phyloP scores from a whole-genome alignment of 176 grass and related monocot species.

The Alloteropsis semialata region DNA sequence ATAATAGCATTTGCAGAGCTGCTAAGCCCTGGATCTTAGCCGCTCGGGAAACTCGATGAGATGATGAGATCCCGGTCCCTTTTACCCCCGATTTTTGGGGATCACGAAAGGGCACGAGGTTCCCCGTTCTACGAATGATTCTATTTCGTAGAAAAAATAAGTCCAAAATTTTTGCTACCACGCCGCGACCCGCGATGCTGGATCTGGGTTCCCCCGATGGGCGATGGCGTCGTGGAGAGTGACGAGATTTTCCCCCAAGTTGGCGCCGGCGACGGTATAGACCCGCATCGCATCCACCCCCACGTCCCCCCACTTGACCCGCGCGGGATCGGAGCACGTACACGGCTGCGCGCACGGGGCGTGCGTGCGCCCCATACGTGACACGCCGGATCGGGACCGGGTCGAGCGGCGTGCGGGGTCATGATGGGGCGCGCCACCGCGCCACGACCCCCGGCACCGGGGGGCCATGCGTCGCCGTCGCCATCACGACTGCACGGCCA shows the following conservation, averaged over 20 bases:
- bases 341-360: not conserved
- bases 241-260: not conserved
- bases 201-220: not conserved
- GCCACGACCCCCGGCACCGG: not conserved
- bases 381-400: not conserved
- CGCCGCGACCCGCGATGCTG: not conserved
- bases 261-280: not conserved
- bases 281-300: not conserved
- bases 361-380: constrained; percentile 8
- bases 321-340: not conserved
- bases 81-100: not conserved
- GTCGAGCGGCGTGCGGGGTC: not conserved
- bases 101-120: not conserved
- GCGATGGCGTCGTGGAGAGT: not conserved
- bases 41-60: not conserved
- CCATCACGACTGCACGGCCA: not conserved
- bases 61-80: not conserved
- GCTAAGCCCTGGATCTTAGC: not conserved
- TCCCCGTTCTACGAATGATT: not conserved
- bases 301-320: not conserved
- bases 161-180: not conserved
- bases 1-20: not conserved
- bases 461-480: not conserved
- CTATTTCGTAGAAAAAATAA: too few relatives aligned
- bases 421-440: not conserved